Evolutionary conservation across 192 early-diverging fungal genomes (phyloP).

Genomic region (Oehlia diaphana): DNA sequence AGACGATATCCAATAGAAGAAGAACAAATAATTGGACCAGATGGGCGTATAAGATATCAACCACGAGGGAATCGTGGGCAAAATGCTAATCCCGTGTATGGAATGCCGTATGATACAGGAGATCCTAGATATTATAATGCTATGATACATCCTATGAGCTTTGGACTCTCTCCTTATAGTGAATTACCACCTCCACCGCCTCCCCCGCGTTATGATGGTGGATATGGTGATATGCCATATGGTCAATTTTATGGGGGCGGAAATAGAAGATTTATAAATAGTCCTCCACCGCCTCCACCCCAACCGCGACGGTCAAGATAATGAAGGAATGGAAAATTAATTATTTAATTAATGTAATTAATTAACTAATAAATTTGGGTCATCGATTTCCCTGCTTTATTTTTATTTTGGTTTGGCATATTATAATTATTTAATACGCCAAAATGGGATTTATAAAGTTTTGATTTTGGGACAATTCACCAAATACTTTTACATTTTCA

Average conservation of each 20-base stretch:
- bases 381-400: not conserved
- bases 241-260: constrained; percentile 23
- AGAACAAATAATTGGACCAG: constrained; percentile 24
- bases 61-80: constrained; percentile 16
- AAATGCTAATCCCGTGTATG: constrained; percentile 25
- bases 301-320: constrained; percentile 24
- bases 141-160: constrained; percentile 22
- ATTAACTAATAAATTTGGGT: not conserved
- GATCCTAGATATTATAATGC: constrained; percentile 30
- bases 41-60: constrained; percentile 21
- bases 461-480: not conserved
- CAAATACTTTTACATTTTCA: not conserved
- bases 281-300: constrained; percentile 17
- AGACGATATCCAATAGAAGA: constrained; percentile 21
- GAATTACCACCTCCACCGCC: constrained; percentile 16
- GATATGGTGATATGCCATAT: constrained; percentile 31
- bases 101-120: constrained; percentile 26
- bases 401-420: not conserved
- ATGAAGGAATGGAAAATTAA: not conserved
- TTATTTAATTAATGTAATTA: too few relatives aligned
- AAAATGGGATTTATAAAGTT: not conserved
- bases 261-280: constrained; percentile 29
- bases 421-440: not conserved
- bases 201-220: constrained; percentile 30
- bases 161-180: constrained; percentile 25